These are phyloP conservation scores for Phytophthora syringae DNA, from an alignment of 352 stramenopile genomes.

Conservation along the genomic window DNA sequence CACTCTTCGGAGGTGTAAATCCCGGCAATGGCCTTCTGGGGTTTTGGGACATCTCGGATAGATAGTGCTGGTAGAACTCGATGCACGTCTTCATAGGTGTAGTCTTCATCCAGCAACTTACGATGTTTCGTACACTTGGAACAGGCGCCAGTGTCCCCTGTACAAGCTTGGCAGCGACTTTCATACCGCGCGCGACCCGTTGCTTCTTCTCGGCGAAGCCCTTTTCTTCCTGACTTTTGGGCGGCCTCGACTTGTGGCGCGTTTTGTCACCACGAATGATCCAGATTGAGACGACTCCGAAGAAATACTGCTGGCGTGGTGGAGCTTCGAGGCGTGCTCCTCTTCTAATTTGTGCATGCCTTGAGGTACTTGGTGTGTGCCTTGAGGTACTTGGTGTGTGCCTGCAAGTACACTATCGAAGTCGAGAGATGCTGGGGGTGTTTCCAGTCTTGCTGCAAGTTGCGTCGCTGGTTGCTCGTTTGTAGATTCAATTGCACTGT, in stretches of 20 bases:
- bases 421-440: too few species aligned
- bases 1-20: conserved; percentile 1
- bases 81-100: conserved; percentile 2
- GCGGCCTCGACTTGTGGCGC: not conserved
- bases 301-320: not conserved
- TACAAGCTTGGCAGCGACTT: conserved; percentile 1
- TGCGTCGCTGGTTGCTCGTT: too few species aligned
- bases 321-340: not conserved
- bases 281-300: not conserved
- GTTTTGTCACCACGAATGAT: not conserved
- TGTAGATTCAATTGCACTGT: too few species aligned
- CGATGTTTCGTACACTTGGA: not conserved
- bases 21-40: conserved; percentile 8
- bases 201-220: conserved; percentile 8
- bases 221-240: conserved; percentile 5
- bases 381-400: too few species aligned
- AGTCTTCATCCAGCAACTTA: not conserved
- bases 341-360: not conserved
- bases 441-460: too few species aligned
- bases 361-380: too few species aligned
- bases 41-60: not conserved
- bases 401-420: too few species aligned
- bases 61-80: not conserved
- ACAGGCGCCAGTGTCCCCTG: conserved; percentile 2
- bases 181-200: not conserved